Conservation (phyloP, 2,329 filamentous ascomycete species). For the Lachnellula arida region DNA sequence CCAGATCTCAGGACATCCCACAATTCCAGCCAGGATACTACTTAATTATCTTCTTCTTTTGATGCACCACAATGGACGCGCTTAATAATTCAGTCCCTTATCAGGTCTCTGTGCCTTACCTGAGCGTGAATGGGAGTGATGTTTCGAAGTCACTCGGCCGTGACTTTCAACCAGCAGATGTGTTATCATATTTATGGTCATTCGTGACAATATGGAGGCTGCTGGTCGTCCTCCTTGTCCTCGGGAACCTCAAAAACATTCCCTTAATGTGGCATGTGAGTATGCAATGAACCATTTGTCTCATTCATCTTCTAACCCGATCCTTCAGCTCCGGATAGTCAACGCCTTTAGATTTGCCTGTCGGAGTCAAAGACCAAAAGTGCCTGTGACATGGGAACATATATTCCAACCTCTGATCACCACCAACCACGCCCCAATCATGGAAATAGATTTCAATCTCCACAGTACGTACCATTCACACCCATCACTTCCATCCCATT, state of each 20-base stretch:
- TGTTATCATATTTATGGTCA: slow-evolving; percentile 21
- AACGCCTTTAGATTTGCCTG: slow-evolving; percentile 41
- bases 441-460: slow-evolving; percentile 68
- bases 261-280: slow-evolving; percentile 59
- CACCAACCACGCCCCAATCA: slow-evolving; percentile 53
- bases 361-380: slow-evolving; percentile 39
- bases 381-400: slow-evolving; percentile 42
- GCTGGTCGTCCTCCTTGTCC: slow-evolving; percentile 36
- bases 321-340: slow-evolving; percentile 30
- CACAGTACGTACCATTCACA: slow-evolving; percentile 48
- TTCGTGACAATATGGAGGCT: slow-evolving; percentile 31
- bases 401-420: slow-evolving; percentile 62
- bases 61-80: too few species aligned
- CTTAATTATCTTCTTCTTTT: too few species aligned
- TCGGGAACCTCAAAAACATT: slow-evolving; percentile 54
- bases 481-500: too few species aligned
- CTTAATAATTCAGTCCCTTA: too few species aligned
- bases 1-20: too few species aligned
- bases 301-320: background rate
- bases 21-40: too few species aligned
- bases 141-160: background rate
- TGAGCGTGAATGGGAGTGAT: background rate
- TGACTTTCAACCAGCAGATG: background rate
- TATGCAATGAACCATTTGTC: slow-evolving; percentile 12
- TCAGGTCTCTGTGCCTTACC: background rate